Base-by-base conservation (phyloP, 305 asterid genomes). In the Fraxinus sp. region DNA sequence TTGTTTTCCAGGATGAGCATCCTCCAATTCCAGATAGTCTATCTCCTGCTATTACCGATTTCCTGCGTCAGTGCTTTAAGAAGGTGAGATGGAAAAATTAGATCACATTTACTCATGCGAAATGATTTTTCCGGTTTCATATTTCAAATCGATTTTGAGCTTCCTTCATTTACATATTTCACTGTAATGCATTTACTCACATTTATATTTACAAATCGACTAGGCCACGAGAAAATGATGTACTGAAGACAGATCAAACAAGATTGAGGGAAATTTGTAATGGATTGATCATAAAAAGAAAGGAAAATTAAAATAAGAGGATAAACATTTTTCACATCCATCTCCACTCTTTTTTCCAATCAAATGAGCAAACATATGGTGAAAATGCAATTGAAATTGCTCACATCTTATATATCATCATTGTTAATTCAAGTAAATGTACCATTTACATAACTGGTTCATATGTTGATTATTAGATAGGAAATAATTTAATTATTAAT, bases 11-110 rank as follows among this genome's bases (percentile, higher is more conserved):
- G 99, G 99, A 97, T 83, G 97, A 94, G 85, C 94, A 91, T 83
- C 99, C 98, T 85, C 99, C 99, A 80, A 94, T 97, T 88, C 98
- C 99, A 33, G 98, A 97, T 88, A 84, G 97, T 77, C 91, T 97
- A 76, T 91, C 99, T 81, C 96, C 99, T 85, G 89, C 95, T 81
- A 91, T 97, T 83, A 95, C 98, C 78, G 98, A 97, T 89, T 97
- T 97, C 87, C 88, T 97, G 80, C 95, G 92, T 30, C 99, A 94
- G 85, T 97, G 99, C 90, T 97, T 97, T 90, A 92, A 95, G 91
- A 97, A 97, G 99, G 99, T 93, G 84, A 89, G 90, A 70, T 79
- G 88, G 76, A 82, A 83, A 66, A 81, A 74, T 82, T 5, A 26
- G 26, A 73, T 59, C 73, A 32, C 30, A 55, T 82, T 64, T 79